Evolutionary conservation across 1,284 basidiomycete species (phyloP), one percentile per base, ranked within the genome.

Genomic region (Peniophora sp.): DNA sequence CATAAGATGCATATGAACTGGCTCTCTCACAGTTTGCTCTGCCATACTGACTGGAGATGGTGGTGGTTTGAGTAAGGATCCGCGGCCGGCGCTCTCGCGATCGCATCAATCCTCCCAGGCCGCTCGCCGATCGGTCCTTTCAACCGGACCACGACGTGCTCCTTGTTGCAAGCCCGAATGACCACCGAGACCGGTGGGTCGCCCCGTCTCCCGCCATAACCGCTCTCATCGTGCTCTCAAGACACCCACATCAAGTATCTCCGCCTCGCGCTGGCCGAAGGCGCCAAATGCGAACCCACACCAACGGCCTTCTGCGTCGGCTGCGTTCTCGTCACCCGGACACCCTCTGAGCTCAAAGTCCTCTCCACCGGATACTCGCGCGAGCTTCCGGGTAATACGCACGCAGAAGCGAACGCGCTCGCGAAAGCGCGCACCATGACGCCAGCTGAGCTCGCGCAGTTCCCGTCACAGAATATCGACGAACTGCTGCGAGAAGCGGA

Each of bases 351-450:
- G 12, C 66, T 78, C 46, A 58, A 78, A 60, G 68, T 90, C 36
- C 68, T 99, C 23, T 73, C 90, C 5, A 85, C 85, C 6, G 95
- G 95, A 23, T 96, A 86, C 69, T 97, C 94, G 34, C 79, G 97
- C 61, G 95, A 99, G 66, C 77, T 97, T 0, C 78, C 84, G 1
- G 96, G 95, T 48, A 99, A 98, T 66, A 98, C 96, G 1, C 97
- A 99, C 66, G 96, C 96, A 12, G 96, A 99, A 69, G 92, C 95
- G 20, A 97, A 96, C 63, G 95, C 96, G 0, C 71, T 99, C 45
- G 68, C 78, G 39, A 98, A 98, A 63, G 80, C 87, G 12, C 66
- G 68, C 34, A 50, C 58, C 17, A 64, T 83, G 42, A 71, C 78
- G 3, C 48, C 60, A 10, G 59, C 67, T 3, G 65, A 79, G 39